phyloP scores from a whole-genome alignment of 495 filamentous ascomycete species.

The Xylaria flabelliformis region DNA sequence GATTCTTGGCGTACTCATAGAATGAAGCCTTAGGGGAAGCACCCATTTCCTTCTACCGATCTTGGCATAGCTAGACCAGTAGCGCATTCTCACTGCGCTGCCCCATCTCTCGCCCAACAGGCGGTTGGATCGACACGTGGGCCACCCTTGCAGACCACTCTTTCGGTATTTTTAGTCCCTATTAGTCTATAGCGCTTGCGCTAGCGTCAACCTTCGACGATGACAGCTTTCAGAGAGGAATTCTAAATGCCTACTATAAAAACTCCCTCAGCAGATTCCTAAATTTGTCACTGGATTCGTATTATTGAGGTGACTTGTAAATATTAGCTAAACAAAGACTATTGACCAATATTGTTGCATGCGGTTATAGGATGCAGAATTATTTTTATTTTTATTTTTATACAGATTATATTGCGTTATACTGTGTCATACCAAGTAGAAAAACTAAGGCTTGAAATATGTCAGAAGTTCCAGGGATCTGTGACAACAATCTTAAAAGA shows the following conservation, averaged over 20 bases:
- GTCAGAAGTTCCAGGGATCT: not conserved
- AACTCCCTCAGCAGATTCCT: not conserved
- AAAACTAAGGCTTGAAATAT: not conserved
- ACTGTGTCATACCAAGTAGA: no score
- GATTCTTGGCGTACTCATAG: constrained; percentile 7
- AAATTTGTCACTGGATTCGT: no score
- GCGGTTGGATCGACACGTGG: constrained; percentile 23
- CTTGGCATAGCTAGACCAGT: constrained; percentile 3
- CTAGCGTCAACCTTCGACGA: not conserved
- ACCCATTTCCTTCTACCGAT: not conserved
- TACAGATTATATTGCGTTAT: not conserved
- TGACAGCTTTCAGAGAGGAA: no score
- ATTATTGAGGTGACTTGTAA: not conserved
- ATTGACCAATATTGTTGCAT: not conserved
- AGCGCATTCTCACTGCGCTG: not conserved
- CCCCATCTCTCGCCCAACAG: constrained; percentile 2
- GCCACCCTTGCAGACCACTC: constrained; percentile 20
- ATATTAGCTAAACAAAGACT: not conserved
- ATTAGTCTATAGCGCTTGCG: constrained; percentile 6
- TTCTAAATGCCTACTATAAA: not conserved
- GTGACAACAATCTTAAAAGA: not conserved
- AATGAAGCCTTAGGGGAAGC: not conserved
- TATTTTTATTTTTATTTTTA: no score
- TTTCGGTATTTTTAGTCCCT: constrained; percentile 24
- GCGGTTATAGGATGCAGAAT: not conserved